Conservation (phyloP, 768 basidiomycete species). For the Boletus reticuloceps region DNA sequence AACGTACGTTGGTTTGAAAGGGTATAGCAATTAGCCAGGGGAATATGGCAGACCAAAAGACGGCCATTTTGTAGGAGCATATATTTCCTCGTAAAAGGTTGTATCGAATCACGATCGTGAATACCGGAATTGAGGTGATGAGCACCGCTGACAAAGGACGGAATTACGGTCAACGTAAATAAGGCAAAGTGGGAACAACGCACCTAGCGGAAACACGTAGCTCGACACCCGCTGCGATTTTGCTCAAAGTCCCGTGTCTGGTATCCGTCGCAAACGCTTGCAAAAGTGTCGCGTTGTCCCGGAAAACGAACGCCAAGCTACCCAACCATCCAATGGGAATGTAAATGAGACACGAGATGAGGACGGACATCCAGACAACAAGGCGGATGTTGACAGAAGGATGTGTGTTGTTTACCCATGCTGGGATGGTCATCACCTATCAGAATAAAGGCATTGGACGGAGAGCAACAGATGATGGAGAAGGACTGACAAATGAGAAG, state of each 20-base stretch:
- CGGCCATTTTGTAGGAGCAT: slow-evolving; percentile 20
- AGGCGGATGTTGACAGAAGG: slow-evolving; percentile 20
- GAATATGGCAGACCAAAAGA: slow-evolving; percentile 24
- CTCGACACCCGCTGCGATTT: slow-evolving; percentile 13
- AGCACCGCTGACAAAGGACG: slow-evolving; percentile 16
- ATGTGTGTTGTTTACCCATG: slow-evolving; percentile 26
- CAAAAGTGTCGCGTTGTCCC: slow-evolving; percentile 12
- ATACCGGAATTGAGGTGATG: slow-evolving; percentile 24
- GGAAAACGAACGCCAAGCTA: slow-evolving; percentile 10
- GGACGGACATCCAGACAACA: slow-evolving; percentile 20
- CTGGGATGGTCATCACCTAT: slow-evolving; percentile 23
- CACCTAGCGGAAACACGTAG: slow-evolving; percentile 22
- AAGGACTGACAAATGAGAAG: slow-evolving; percentile 22
- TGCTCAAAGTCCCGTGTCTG: slow-evolving; percentile 1
- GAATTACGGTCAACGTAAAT: background rate
- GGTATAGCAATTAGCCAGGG: slow-evolving; percentile 25
- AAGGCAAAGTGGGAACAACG: background rate
- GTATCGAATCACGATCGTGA: slow-evolving; percentile 23
- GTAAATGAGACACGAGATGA: slow-evolving; percentile 25
- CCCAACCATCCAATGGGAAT: slow-evolving; percentile 25
- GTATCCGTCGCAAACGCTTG: slow-evolving; percentile 11
- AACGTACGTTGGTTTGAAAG: slow-evolving; percentile 24
- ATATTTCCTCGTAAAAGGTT: slow-evolving; percentile 24
- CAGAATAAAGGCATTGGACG: background rate
- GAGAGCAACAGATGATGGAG: background rate